These are phyloP conservation scores for Kondoa malvinella DNA, from an alignment of 768 basidiomycete genomes.

Conservation along the genomic window DNA sequence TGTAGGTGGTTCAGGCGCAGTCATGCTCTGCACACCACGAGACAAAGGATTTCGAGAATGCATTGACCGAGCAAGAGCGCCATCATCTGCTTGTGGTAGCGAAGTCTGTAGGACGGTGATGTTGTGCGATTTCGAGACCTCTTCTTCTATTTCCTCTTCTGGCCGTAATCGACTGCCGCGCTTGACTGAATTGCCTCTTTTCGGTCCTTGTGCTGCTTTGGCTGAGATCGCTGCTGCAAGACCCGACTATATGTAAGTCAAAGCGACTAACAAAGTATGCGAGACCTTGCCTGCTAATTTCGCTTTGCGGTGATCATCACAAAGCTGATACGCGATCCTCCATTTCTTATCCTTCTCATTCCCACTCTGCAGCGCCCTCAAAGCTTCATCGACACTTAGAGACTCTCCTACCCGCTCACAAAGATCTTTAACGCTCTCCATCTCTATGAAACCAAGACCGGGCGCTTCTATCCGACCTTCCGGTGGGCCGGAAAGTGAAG, in stretches of 20 bases:
- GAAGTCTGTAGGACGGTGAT: not conserved
- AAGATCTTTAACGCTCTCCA: slow-evolving; percentile 72
- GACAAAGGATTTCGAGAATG: slow-evolving; percentile 15
- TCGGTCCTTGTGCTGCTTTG: not conserved
- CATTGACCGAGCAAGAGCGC: not conserved
- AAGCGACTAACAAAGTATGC: too few relatives aligned
- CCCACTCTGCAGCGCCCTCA: slow-evolving; percentile 64
- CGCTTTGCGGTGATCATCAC: not conserved
- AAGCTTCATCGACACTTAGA: slow-evolving; percentile 66
- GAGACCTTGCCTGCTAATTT: not conserved
- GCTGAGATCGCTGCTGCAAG: not conserved
- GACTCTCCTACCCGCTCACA: slow-evolving; percentile 47
- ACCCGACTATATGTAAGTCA: too few relatives aligned
- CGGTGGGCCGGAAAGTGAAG: slow-evolving; percentile 2
- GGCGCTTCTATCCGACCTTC: slow-evolving; percentile 30
- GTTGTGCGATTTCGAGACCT: not conserved
- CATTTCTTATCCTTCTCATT: slow-evolving; percentile 71
- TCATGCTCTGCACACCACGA: not conserved
- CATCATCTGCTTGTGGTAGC: not conserved
- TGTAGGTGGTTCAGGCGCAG: slow-evolving; percentile 1
- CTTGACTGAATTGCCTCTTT: not conserved
- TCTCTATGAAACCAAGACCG: slow-evolving; percentile 78
- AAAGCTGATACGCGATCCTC: slow-evolving; percentile 87
- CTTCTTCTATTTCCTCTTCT: not conserved
- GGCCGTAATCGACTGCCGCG: not conserved